Conservation (phyloP, 441 rosid species). For the Eruca vesicaria region DNA sequence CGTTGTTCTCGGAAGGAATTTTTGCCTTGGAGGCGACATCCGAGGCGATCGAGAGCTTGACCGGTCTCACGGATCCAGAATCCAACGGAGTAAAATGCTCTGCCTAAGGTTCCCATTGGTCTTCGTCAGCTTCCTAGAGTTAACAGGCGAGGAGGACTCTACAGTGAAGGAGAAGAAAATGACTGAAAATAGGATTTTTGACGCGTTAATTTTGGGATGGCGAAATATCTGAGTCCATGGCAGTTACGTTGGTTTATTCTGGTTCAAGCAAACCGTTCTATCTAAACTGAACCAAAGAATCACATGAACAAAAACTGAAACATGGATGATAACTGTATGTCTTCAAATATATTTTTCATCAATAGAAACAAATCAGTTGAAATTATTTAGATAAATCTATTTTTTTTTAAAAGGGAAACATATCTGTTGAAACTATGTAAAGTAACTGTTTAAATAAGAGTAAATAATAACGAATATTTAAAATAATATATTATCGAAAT, state of each 20-base stretch:
- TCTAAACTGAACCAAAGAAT: too few relatives aligned
- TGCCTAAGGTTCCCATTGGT: constrained; percentile 80
- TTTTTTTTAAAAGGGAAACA: too few relatives aligned
- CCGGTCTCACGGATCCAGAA: constrained; percentile 98
- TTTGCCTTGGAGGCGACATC: constrained; percentile 90
- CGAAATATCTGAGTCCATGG: background rate
- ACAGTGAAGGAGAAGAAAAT: constrained; percentile 3
- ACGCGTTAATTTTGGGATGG: too few relatives aligned
- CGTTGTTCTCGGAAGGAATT: constrained; percentile 82
- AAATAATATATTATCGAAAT: too few relatives aligned
- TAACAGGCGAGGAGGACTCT: background rate
- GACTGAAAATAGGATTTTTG: background rate
- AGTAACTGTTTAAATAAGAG: too few relatives aligned
- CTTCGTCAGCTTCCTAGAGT: constrained; percentile 3
- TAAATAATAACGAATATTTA: too few relatives aligned
- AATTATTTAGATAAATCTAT: too few relatives aligned
- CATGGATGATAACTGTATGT: too few relatives aligned
- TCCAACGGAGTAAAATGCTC: constrained; percentile 80
- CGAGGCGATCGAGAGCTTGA: constrained; percentile 91
- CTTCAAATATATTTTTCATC: too few relatives aligned
- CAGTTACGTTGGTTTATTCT: constrained; percentile 7
- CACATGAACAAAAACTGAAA: too few relatives aligned
- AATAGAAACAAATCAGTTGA: too few relatives aligned
- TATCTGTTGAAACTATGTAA: too few relatives aligned
- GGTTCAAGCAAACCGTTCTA: background rate